Conservation (phyloP, 129 eudicot species). For the Artemisia tridentata region DNA sequence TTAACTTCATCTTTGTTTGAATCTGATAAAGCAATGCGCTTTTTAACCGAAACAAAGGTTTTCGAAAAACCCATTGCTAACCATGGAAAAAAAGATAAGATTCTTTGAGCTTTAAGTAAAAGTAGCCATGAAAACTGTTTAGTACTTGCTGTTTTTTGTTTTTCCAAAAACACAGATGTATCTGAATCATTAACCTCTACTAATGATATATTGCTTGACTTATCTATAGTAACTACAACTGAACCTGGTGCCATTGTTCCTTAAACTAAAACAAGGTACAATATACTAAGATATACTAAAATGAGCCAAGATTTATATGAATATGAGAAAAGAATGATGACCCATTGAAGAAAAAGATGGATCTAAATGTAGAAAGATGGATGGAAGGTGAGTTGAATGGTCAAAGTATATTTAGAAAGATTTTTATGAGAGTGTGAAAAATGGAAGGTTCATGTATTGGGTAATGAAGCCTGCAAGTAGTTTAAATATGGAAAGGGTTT, state of each 20-base stretch:
- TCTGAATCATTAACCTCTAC: conserved; percentile 44
- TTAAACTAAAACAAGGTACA: conserved; percentile 7
- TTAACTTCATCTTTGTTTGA: conserved; percentile 58
- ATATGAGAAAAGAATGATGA: conserved; percentile 5
- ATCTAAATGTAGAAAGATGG: background rate
- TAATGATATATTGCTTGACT: conserved; percentile 45
- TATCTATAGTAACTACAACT: conserved; percentile 47
- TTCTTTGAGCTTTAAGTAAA: conserved; percentile 59
- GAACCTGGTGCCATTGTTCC: conserved; percentile 51
- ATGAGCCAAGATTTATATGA: background rate
- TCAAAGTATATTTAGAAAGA: too few species aligned
- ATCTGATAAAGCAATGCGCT: conserved; percentile 58
- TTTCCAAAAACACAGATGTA: conserved; percentile 45
- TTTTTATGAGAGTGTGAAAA: conserved; percentile 17
- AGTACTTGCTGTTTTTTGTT: conserved; percentile 66
- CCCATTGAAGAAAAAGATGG: conserved; percentile 18
- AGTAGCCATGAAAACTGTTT: conserved; percentile 75
- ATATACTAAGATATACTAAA: conserved; percentile 28
- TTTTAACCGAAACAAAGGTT: conserved; percentile 43
- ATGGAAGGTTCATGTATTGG: conserved; percentile 14
- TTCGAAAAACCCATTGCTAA: conserved; percentile 42
- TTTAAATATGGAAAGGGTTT: conserved; percentile 30
- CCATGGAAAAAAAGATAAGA: conserved; percentile 53
- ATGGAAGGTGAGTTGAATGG: too few species aligned
- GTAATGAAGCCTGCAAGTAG: conserved; percentile 21